Evolutionary conservation across 2,329 filamentous ascomycete genomes (phyloP), one percentile per base, ranked within the genome.

Genomic region (Arthrobotrys musiformis): DNA sequence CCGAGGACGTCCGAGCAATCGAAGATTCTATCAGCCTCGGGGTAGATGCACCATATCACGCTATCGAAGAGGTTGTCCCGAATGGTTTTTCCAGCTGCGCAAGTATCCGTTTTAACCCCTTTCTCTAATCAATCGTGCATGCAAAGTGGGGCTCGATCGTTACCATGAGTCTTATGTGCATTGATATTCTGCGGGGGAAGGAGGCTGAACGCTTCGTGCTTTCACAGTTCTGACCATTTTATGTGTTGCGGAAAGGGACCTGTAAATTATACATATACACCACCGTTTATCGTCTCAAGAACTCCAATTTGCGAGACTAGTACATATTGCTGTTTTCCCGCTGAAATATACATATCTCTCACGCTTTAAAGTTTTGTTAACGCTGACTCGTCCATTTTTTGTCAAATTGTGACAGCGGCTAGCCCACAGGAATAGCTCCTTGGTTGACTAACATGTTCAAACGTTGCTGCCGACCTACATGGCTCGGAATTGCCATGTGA

Each of bases 361-460:
- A 44, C 46, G 69, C 15, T 19, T 58, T 62, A 24, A 19, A 50
- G 9, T 42, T 46, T 15, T 2, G 6, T 26, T 26, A 26, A 17
- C 61, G 15, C 42, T 35, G 22, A 50, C 28, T 67, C 40, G 48
- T 44, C n/a, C n/a, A 9, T 37, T 15, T 8, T 56, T 30, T 24
- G 28, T 24, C 19, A 60, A 33, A 61, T 74, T 74, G 70, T 74
- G 63, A 68, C 63, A 50, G 70, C 70, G 70, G 70, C 28, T 63
- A 69, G 19, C 44, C 33, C n/a, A 17, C n/a, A 28, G 22, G 19
- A 37, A 58, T 40, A 15, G 17, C 5, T 8, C 30, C 17, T 40
- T 35, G 30, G 40, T 58, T 40, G 17, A 40, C 9, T 26, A 26
- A 58, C 19, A 58, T 24, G 1, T 17, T n/a, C n/a, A n/a, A 58